Evolutionary conservation across 1,284 basidiomycete species (phyloP).

Genomic region (Microbotryum intermedium): DNA sequence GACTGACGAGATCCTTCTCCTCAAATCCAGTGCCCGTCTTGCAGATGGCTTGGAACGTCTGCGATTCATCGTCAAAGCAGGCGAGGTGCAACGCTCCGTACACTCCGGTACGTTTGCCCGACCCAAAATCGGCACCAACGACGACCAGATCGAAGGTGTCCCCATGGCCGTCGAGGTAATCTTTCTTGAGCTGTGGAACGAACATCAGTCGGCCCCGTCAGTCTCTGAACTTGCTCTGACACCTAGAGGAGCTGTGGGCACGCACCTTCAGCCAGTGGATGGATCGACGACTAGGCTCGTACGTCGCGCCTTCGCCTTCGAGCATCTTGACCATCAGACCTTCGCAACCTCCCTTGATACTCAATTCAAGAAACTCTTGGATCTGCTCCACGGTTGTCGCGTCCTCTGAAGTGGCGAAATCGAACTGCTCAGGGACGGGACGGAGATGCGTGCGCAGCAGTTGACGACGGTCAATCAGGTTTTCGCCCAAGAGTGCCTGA

Average conservation of each 20-base stretch:
- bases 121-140: constrained; percentile 91
- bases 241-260: neutral
- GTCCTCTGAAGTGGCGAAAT: constrained; percentile 85
- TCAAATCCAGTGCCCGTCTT: constrained; percentile 98
- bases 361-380: constrained; percentile 86
- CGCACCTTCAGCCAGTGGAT: constrained; percentile 96
- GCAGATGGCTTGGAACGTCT: constrained; percentile 92
- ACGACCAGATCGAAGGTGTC: constrained; percentile 97
- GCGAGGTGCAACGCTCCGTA: constrained; percentile 94
- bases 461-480: constrained; percentile 63
- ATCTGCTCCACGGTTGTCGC: constrained; percentile 87
- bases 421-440: constrained; percentile 79
- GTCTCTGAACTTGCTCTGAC: neutral
- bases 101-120: constrained; percentile 92
- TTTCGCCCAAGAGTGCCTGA: constrained; percentile 45
- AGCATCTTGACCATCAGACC: constrained; percentile 99
- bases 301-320: constrained; percentile 78
- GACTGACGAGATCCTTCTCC: constrained; percentile 76
- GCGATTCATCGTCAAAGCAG: constrained; percentile 82
- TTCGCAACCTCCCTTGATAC: constrained; percentile 95
- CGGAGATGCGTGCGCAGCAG: constrained; percentile 73
- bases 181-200: constrained; percentile 74
- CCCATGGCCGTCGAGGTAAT: constrained; percentile 92
- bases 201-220: neutral
- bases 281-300: constrained; percentile 87